Evolutionary conservation across 805 yeast species (phyloP).

Genomic region (Candida nonsorbophila): DNA sequence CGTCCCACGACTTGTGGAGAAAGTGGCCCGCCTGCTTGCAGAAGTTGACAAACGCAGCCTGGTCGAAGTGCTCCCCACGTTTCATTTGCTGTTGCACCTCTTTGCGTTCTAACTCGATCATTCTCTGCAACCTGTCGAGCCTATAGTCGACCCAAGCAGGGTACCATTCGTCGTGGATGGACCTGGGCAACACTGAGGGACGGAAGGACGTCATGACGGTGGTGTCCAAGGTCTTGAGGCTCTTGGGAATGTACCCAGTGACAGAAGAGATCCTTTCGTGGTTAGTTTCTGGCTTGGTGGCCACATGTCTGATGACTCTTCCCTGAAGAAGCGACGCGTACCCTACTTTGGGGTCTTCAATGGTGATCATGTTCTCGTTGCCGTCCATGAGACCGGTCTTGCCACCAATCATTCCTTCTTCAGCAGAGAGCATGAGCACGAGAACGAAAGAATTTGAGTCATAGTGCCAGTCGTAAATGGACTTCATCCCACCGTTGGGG

Average conservation of each 20-base stretch:
- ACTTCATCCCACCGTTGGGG: constrained; percentile 3
- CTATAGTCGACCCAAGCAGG: constrained; percentile 27
- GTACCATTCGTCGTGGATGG: constrained; percentile 23
- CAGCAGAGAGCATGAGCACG: constrained; percentile 11
- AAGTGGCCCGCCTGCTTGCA: constrained; percentile 23
- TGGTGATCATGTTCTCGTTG: constrained; percentile 9
- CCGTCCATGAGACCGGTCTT: constrained; percentile 12
- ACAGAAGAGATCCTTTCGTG: constrained; percentile 41
- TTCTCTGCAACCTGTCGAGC: constrained; percentile 18
- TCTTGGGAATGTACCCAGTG: constrained; percentile 37
- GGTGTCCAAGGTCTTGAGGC: constrained; percentile 28
- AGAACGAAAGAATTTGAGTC: constrained; percentile 11
- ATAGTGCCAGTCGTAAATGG: constrained; percentile 13
- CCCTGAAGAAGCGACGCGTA: constrained; percentile 18
- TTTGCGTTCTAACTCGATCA: constrained; percentile 11
- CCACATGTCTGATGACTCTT: constrained; percentile 17
- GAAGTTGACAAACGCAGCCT: constrained; percentile 25
- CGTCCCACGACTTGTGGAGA: constrained; percentile 20
- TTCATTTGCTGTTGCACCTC: constrained; percentile 5
- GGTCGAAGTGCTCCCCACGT: constrained; percentile 21
- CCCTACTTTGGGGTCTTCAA: constrained; percentile 16
- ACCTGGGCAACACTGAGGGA: constrained; percentile 31
- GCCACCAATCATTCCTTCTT: constrained; percentile 12
- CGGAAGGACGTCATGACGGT: constrained; percentile 38
- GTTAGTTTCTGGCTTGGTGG: constrained; percentile 17